Evolutionary conservation across 768 basidiomycete species (phyloP).

Genomic region (Suillus fuscotomentosus): DNA sequence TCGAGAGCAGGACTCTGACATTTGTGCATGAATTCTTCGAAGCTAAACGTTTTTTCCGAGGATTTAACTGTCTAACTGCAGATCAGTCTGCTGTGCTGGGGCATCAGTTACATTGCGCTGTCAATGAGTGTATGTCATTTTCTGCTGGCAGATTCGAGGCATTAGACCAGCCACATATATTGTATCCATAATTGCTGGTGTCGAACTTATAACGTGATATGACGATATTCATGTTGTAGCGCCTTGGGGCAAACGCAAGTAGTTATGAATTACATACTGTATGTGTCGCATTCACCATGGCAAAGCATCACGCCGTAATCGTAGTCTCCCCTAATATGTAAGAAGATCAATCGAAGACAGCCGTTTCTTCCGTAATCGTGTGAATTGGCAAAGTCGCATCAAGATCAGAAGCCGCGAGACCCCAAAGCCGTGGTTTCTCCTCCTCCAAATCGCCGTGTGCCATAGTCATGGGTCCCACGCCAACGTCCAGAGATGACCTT

Average conservation of each 20-base stretch:
- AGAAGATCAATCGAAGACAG: not conserved
- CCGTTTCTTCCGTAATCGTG: not conserved
- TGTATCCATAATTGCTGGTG: not conserved
- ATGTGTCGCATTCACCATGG: not conserved
- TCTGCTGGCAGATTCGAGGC: not conserved
- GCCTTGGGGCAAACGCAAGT: not conserved
- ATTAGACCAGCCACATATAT: not conserved
- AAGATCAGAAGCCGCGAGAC: not conserved
- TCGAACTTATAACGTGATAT: not conserved
- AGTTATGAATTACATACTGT: not conserved
- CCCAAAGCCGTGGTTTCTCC: not conserved
- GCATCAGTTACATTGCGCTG: too few species aligned
- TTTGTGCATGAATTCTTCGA: not conserved
- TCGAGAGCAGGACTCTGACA: not conserved
- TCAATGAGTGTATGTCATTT: not conserved
- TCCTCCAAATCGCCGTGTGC: not conserved
- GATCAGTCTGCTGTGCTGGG: too few species aligned
- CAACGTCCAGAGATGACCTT: conserved; percentile 23
- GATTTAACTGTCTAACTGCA: too few species aligned
- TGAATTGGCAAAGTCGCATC: not conserved
- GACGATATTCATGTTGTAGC: not conserved
- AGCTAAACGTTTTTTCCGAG: not conserved
- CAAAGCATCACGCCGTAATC: not conserved
- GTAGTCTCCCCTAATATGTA: not conserved
- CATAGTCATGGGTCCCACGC: conserved; percentile 10